A percentile compares a stretch with the other conserved stretches of the same genome.
phyloP scores from a whole-genome alignment of 1,284 basidiomycete species.

The Waitea zeae region DNA sequence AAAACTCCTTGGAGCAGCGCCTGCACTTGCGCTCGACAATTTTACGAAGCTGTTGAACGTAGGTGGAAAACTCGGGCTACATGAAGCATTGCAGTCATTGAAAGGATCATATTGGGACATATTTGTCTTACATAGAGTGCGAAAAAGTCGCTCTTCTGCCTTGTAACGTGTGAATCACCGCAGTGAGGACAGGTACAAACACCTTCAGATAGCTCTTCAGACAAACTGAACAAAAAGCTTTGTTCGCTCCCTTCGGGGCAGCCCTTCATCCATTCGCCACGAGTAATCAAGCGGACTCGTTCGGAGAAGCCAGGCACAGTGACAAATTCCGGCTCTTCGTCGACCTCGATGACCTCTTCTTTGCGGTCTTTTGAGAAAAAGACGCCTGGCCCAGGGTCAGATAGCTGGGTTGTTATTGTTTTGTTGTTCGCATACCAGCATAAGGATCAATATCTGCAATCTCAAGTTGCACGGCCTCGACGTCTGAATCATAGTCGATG shows the following conservation, averaged over 20 bases:
- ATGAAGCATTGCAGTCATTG: slow-evolving; percentile 1
- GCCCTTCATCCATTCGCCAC: slow-evolving; percentile 93
- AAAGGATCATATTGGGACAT: background rate
- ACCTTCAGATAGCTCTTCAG: slow-evolving; percentile 50
- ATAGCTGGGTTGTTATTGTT: too few relatives aligned
- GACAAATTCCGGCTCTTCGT: slow-evolving; percentile 53
- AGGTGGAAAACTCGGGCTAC: slow-evolving; percentile 55
- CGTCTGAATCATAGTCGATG: slow-evolving; percentile 67
- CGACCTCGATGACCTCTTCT: slow-evolving; percentile 74
- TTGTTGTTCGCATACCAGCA: slow-evolving; percentile 30
- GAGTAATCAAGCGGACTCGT: slow-evolving; percentile 52
- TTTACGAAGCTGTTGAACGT: slow-evolving; percentile 42
- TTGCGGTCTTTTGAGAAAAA: slow-evolving; percentile 85
- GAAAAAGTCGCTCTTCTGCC: slow-evolving; percentile 67
- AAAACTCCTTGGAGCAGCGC: slow-evolving; percentile 49
- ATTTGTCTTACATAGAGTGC: slow-evolving; percentile 49
- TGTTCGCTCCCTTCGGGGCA: slow-evolving; percentile 88
- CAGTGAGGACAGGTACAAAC: slow-evolving; percentile 51
- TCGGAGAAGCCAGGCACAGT: slow-evolving; percentile 25
- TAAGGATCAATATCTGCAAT: slow-evolving; percentile 62
- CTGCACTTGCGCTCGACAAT: slow-evolving; percentile 45
- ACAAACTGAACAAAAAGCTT: slow-evolving; percentile 71
- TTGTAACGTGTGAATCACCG: slow-evolving; percentile 41
- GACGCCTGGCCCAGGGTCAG: slow-evolving; percentile 33
- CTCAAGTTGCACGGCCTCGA: slow-evolving; percentile 25